A percentile compares a stretch with the other conserved stretches of the same genome.
These are phyloP conservation scores for Domatiomyces globalis DNA, from an alignment of 2,329 filamentous ascomycete species.

Conservation along the genomic window DNA sequence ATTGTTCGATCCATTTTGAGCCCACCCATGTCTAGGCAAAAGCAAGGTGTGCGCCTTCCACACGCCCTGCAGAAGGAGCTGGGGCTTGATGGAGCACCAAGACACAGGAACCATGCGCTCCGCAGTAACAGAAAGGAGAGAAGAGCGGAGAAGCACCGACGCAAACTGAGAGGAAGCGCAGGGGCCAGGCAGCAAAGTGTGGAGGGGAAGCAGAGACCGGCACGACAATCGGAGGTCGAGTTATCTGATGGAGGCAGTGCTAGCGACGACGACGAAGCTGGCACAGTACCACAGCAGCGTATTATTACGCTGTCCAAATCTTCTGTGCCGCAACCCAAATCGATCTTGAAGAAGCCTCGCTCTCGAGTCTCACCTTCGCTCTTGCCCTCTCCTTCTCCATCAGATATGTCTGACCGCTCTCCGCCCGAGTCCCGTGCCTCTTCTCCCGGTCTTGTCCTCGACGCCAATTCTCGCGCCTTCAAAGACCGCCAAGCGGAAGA, in stretches of 20 bases:
- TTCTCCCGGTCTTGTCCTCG: slow-evolving; percentile 16
- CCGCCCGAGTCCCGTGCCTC: slow-evolving; percentile 5
- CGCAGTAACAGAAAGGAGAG: slow-evolving; percentile 9
- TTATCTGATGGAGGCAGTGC: slow-evolving; percentile 17
- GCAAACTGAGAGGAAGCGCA: slow-evolving; percentile 50
- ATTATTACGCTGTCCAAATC: background rate
- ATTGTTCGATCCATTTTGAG: background rate
- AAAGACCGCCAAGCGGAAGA: slow-evolving; percentile 59
- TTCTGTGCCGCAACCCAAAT: slow-evolving; percentile 19
- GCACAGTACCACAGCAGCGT: slow-evolving; percentile 16
- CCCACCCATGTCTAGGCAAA: slow-evolving; percentile 9
- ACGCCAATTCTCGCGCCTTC: slow-evolving; percentile 27
- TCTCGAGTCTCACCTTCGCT: slow-evolving; percentile 1
- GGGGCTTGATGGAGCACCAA: slow-evolving; percentile 19
- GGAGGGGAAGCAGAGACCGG: slow-evolving; percentile 10
- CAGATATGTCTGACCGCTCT: background rate
- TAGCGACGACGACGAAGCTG: slow-evolving; percentile 20
- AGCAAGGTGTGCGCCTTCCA: slow-evolving; percentile 11
- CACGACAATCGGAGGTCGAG: background rate
- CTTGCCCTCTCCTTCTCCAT: slow-evolving; percentile 5
- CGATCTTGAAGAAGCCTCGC: slow-evolving; percentile 25
- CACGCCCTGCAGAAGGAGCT: slow-evolving; percentile 15
- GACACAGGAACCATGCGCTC: slow-evolving; percentile 21
- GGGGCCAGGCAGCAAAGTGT: slow-evolving; percentile 31
- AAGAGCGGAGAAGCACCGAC: slow-evolving; percentile 48